A percentile compares a stretch with the other conserved stretches of the same genome.
Evolutionary conservation across 1,284 basidiomycete genomes (phyloP).

Genomic region (Vanrija sp.): DNA sequence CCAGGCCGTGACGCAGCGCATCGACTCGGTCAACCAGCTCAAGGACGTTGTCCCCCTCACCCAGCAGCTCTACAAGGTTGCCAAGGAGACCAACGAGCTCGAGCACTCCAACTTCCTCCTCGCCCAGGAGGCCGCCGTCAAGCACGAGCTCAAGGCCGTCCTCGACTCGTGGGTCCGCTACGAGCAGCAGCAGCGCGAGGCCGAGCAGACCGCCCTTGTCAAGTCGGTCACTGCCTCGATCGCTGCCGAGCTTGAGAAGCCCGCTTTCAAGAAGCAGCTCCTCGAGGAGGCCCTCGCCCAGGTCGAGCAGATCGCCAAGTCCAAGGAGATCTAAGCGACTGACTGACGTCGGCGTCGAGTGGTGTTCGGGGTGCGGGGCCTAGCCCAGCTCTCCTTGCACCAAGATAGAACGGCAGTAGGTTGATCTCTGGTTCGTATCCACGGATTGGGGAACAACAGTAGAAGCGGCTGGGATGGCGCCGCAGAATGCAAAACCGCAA

Average conservation of each 20-base stretch:
- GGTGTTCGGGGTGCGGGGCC: too few relatives aligned
- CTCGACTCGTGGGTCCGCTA: slow-evolving; percentile 97
- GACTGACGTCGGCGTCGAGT: not conserved
- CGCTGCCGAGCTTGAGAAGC: slow-evolving; percentile 73
- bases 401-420: too few relatives aligned
- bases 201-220: slow-evolving; percentile 86
- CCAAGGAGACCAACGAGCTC: slow-evolving; percentile 92
- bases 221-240: slow-evolving; percentile 84
- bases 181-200: slow-evolving; percentile 95
- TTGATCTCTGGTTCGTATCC: too few relatives aligned
- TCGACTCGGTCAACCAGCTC: slow-evolving; percentile 84
- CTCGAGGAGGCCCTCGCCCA: slow-evolving; percentile 78
- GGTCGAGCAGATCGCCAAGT: slow-evolving; percentile 77
- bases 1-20: slow-evolving; percentile 86
- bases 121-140: slow-evolving; percentile 80
- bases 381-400: too few relatives aligned
- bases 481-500: too few relatives aligned
- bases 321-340: slow-evolving; percentile 59
- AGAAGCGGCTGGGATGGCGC: too few relatives aligned
- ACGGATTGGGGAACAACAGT: too few relatives aligned
- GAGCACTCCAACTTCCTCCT: slow-evolving; percentile 89
- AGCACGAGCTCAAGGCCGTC: slow-evolving; percentile 86
- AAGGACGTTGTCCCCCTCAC: slow-evolving; percentile 91
- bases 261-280: slow-evolving; percentile 91
- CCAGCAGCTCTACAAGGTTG: slow-evolving; percentile 82